phyloP scores from a whole-genome alignment of 1,139 yeast genomes.

The Diutina pseudorugosa region DNA sequence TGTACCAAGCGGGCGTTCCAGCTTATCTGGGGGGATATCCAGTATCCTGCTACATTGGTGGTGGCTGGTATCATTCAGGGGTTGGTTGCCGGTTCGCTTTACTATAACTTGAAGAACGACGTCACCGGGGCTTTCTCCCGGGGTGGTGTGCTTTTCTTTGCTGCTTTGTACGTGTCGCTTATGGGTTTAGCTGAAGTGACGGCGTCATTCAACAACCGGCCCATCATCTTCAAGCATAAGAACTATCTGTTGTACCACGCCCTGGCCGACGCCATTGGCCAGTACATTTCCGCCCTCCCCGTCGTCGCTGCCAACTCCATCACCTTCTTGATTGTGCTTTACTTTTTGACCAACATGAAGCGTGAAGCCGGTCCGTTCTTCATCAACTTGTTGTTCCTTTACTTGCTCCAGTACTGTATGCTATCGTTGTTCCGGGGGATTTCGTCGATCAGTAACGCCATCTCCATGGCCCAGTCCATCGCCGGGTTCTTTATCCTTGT shows the following conservation, averaged over 20 bases:
- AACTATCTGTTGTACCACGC: conserved; percentile 67
- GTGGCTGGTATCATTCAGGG: conserved; percentile 64
- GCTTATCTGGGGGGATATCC: conserved; percentile 52
- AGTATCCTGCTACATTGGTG: conserved; percentile 39
- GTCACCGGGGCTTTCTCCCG: conserved; percentile 47
- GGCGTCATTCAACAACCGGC: conserved; percentile 58
- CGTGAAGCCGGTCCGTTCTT: conserved; percentile 61
- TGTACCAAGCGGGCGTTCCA: conserved; percentile 49
- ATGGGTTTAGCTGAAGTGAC: conserved; percentile 63
- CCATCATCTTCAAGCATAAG: conserved; percentile 71
- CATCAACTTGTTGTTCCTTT: conserved; percentile 44
- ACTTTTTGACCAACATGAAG: conserved; percentile 58
- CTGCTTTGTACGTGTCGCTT: conserved; percentile 67
- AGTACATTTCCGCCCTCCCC: conserved; percentile 58
- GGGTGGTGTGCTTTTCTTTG: conserved; percentile 67
- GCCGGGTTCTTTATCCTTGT: conserved; percentile 55
- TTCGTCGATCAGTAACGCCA: conserved; percentile 49
- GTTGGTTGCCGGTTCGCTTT: conserved; percentile 60
- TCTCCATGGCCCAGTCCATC: conserved; percentile 55
- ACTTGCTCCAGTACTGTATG: conserved; percentile 48
- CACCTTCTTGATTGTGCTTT: conserved; percentile 48
- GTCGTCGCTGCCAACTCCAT: conserved; percentile 42
- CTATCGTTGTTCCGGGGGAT: conserved; percentile 61
- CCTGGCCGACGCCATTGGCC: conserved; percentile 63
- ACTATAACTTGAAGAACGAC: conserved; percentile 40